Evolutionary conservation across 2,329 filamentous ascomycete genomes (phyloP).

Genomic region (Xylariaceae sp.): DNA sequence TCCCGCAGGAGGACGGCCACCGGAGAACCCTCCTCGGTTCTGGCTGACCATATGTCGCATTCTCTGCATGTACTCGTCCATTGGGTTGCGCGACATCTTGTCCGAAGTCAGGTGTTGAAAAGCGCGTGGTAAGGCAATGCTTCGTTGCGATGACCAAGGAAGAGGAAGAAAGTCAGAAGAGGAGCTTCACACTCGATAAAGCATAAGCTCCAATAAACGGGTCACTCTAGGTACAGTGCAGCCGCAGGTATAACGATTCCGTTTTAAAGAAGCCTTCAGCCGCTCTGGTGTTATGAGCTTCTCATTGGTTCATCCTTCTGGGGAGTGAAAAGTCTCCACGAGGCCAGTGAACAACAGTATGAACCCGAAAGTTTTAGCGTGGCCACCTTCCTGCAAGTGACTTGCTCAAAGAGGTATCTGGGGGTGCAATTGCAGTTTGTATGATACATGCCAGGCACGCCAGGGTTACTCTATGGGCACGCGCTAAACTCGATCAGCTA

Average conservation of each 20-base stretch:
- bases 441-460: too few relatives aligned
- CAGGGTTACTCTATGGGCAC: too few relatives aligned
- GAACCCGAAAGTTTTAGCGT: too few relatives aligned
- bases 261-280: too few relatives aligned
- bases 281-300: too few relatives aligned
- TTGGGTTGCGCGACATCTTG: conserved; percentile 30
- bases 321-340: too few relatives aligned
- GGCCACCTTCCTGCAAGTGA: too few relatives aligned
- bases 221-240: too few relatives aligned
- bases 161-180: conserved; percentile 4
- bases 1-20: conserved; percentile 38
- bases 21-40: conserved; percentile 36
- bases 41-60: conserved; percentile 29
- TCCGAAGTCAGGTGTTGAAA: conserved; percentile 1
- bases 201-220: conserved; percentile 3
- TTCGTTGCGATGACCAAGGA: conserved; percentile 3
- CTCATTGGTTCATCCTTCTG: neutral
- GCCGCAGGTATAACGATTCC: conserved; percentile 6
- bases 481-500: too few relatives aligned
- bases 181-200: conserved; percentile 6
- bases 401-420: too few relatives aligned
- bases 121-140: neutral
- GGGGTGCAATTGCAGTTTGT: too few relatives aligned
- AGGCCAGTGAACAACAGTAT: too few relatives aligned
- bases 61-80: conserved; percentile 27